Evolutionary conservation across 768 basidiomycete genomes (phyloP).

Genomic region (Auriscalpium microsporum): DNA sequence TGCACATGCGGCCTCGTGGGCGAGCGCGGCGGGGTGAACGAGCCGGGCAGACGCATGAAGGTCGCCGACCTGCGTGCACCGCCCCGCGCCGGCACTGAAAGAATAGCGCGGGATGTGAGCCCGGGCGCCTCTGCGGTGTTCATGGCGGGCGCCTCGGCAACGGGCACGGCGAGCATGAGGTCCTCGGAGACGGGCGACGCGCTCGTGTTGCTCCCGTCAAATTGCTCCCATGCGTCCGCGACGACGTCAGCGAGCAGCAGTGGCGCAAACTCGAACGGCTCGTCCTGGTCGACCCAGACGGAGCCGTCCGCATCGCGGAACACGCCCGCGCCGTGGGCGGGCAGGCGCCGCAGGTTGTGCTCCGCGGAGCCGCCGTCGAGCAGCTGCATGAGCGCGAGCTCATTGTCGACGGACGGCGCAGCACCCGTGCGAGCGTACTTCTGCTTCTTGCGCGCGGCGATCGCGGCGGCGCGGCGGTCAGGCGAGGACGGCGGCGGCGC

Average conservation of each 20-base stretch:
- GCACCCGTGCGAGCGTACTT: constrained; percentile 32
- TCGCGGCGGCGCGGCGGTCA: neutral
- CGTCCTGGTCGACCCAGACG: constrained; percentile 65
- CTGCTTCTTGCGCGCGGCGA: constrained; percentile 22
- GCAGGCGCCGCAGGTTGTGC: constrained; percentile 38
- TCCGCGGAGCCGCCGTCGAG: constrained; percentile 55
- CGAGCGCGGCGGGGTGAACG: neutral
- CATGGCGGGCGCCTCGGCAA: neutral
- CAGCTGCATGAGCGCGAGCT: constrained; percentile 65
- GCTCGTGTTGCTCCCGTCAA: neutral
- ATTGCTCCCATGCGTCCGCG: neutral
- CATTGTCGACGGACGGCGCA: constrained; percentile 50
- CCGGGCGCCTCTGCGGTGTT: neutral
- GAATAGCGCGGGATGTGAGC: neutral
- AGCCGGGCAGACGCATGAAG: neutral
- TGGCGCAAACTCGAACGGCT: constrained; percentile 60
- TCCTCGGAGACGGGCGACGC: neutral
- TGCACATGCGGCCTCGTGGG: neutral
- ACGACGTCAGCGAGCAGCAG: constrained; percentile 34
- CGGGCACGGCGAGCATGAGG: neutral
- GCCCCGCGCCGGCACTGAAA: constrained; percentile 9
- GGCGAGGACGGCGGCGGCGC: constrained; percentile 2
- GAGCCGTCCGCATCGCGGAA: constrained; percentile 54
- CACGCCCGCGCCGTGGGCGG: constrained; percentile 37
- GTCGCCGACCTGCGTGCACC: neutral